Base-by-base conservation (phyloP, 2,329 filamentous ascomycete genomes). In the Dendryphion nanum region DNA sequence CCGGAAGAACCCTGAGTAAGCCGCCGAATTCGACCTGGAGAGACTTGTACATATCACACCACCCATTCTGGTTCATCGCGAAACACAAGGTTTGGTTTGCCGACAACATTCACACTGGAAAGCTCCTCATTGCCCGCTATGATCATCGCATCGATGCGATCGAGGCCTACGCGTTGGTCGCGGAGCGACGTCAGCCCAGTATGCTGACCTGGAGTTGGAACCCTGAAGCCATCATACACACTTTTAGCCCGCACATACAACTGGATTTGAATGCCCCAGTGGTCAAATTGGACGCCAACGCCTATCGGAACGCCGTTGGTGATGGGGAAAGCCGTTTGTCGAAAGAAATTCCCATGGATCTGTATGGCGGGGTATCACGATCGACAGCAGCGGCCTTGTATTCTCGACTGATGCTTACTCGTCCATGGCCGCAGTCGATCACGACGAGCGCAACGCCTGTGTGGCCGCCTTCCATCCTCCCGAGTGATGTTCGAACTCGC, bases 31-130 rank as follows among this genome's bases (percentile, higher is more conserved):
- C 68, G 2, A 82, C 74, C 17, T 95, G 83, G 65, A 79, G 79
- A 40, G 76, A 85, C 18, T 77, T 95, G 2, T 95, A 86, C 61
- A 70, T 76, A 29, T 75, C 82, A 15, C 86, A 93, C 59, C 78
- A 93, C 47, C 83, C 85, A 0, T 81, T 83, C 53, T 96, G 90
- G 90, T 95, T 95, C 55, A 72, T 96, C 1, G 75, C 86, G 0
- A 81, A 78, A 35, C 74, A 86, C 59, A 90, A 86, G 64, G 72
- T 96, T 47, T 96, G 90, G 90, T 91, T 95, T 57, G 79, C 81
- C 42, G 88, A 95, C 63, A 76, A 73, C 2, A 77, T 82, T 19
- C 75, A 88, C 33, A 83, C 78, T 2, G 90, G 90, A 0, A 85
- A 85, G 58, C 65, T 95, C 29, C 75, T 95, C 18, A 57, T 95